Base-by-base conservation (phyloP, 2,329 filamentous ascomycete genomes). In the Zarea fungicola region DNA sequence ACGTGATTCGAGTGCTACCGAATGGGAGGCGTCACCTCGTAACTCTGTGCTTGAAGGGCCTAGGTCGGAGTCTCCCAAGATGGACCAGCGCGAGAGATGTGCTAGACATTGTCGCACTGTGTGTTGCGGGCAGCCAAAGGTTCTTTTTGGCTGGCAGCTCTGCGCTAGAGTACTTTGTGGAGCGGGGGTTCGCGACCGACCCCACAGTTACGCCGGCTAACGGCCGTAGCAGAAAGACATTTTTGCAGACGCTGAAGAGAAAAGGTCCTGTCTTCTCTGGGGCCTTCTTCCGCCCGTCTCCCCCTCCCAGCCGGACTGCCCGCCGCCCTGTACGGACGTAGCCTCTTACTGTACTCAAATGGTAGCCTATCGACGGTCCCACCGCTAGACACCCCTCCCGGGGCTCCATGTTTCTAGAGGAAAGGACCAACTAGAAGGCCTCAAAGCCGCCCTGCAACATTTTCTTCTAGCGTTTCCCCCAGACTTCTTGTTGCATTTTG, bases 201-300 rank as follows among this genome's bases (percentile, higher is more conserved):
- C 70, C 75, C 75, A 79, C 76, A 75, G 76, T 78, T 77, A 71
- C 66, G 73, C 76, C 76, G 76, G 74, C 67, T 65, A 78, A 76
- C 64, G 72, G 75, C 76, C 76, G 75, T 67, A 62, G 65, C 60
- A 65, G 63, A 65, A 64, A 66, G 66, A 65, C 67, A 67, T 60
- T 56, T 55, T 48, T 41, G 39, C 31, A 29, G 18, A 18, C 35
- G 18, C 40, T 40, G 32, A 37, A 43, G 39, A 42, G 21, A 25
- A 25, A 42, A 25, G 16, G 26, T 19, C 18, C 40, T 22, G 29
- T 42, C 39, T 23, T 16, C 16, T 29, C 25, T 26, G 26, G 26
- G 26, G 32, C 32, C 26, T 31, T 42, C n/a, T 34, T 29, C 25
- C 25, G 11, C 11, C 16, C 19, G 7, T n/a, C 2, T 14, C 35